Evolutionary conservation across 139 green algal species (phyloP).

Genomic region (Diplosphaera chodatii): DNA sequence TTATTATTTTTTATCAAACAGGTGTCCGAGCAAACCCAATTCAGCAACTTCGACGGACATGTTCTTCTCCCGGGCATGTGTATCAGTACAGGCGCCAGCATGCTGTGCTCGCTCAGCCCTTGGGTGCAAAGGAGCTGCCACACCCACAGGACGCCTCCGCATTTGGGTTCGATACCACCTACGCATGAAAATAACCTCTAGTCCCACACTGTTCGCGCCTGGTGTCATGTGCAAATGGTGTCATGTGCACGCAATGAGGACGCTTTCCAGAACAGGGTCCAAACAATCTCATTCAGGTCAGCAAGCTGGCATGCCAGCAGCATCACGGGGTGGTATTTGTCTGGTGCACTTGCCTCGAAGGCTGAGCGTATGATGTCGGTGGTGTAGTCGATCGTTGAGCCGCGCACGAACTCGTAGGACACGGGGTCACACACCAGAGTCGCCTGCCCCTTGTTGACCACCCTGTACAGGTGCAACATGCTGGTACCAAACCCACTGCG

Average conservation of each 20-base stretch:
- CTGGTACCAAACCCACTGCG: background rate
- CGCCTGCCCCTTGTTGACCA: slow-evolving; percentile 26
- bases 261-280: too few relatives aligned
- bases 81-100: too few relatives aligned
- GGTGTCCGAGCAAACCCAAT: too few relatives aligned
- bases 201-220: too few relatives aligned
- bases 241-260: too few relatives aligned
- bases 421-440: slow-evolving; percentile 50
- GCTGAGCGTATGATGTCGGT: slow-evolving; percentile 50
- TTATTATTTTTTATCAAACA: too few relatives aligned
- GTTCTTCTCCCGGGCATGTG: too few relatives aligned
- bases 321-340: too few relatives aligned
- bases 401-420: slow-evolving; percentile 48
- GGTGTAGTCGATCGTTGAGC: slow-evolving; percentile 51
- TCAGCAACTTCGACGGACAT: too few relatives aligned
- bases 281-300: background rate
- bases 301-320: background rate
- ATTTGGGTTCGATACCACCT: slow-evolving; percentile 47
- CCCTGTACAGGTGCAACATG: background rate
- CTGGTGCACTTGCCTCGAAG: slow-evolving; percentile 28
- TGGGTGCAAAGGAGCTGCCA: slow-evolving; percentile 42
- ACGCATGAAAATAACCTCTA: background rate
- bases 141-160: slow-evolving; percentile 39
- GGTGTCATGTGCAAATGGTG: background rate
- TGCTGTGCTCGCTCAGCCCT: too few relatives aligned